phyloP scores from a whole-genome alignment of 768 basidiomycete genomes.

The Collybia nuda region DNA sequence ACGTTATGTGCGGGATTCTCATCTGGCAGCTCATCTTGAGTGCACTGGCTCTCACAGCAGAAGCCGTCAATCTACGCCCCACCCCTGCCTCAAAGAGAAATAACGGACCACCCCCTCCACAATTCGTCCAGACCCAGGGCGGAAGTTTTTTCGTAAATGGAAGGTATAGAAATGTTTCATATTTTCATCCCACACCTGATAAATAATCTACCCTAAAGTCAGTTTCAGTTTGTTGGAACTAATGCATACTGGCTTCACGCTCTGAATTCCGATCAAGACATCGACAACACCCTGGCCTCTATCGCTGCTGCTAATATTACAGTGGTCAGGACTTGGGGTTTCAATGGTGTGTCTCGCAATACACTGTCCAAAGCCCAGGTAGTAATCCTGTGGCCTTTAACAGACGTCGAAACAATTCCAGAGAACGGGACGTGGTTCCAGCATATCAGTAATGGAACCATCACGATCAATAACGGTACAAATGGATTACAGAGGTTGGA shows the following conservation, averaged over 20 bases:
- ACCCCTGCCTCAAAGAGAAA: constrained; percentile 20
- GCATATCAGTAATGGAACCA: constrained; percentile 34
- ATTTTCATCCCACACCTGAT: constrained; percentile 2
- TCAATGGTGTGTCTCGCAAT: constrained; percentile 48
- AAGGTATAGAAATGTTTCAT: constrained; percentile 31
- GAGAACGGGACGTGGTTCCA: constrained; percentile 41
- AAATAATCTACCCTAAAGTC: constrained; percentile 16
- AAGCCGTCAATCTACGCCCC: constrained; percentile 30
- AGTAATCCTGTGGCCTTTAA: not conserved
- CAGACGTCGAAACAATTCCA: constrained; percentile 38
- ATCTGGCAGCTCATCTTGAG: constrained; percentile 27
- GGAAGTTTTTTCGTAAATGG: constrained; percentile 56
- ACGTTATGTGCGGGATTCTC: constrained; percentile 31
- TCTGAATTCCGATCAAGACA: constrained; percentile 54
- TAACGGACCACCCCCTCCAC: constrained; percentile 17
- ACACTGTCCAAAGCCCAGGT: not conserved
- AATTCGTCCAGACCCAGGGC: constrained; percentile 45
- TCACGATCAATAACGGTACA: constrained; percentile 40
- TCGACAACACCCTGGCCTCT: constrained; percentile 54
- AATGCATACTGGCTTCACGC: constrained; percentile 67
- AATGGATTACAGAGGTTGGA: constrained; percentile 49
- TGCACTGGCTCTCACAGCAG: constrained; percentile 27
- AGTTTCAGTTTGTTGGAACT: constrained; percentile 40
- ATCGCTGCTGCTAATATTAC: constrained; percentile 56
- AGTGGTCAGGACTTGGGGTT: constrained; percentile 70